These are phyloP conservation scores for Paramecium biaurelia DNA, from an alignment of 73 alveolate genomes.

Conservation along the genomic window DNA sequence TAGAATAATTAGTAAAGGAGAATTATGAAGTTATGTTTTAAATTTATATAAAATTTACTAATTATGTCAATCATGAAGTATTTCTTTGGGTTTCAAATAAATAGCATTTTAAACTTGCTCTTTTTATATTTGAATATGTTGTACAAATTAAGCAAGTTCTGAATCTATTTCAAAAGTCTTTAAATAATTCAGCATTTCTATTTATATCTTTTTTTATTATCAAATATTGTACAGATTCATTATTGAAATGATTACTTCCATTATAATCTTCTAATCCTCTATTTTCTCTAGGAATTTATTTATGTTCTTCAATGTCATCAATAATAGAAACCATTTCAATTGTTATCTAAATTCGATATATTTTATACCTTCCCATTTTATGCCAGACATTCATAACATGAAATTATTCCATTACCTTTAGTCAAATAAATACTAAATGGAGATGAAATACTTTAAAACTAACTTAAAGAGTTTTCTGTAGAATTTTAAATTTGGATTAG, in stretches of 20 bases:
- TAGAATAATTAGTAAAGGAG: too few relatives aligned
- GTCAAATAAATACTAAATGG: slow-evolving; percentile 49
- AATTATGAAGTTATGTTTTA: not conserved
- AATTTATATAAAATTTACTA: not conserved
- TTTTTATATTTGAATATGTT: not conserved
- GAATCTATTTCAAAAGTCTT: not conserved
- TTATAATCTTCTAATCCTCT: not conserved
- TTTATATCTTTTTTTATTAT: not conserved
- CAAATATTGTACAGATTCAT: not conserved
- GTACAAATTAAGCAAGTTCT: not conserved
- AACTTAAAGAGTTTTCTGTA: not conserved
- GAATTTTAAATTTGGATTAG: not conserved
- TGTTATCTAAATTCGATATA: not conserved
- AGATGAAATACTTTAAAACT: not conserved
- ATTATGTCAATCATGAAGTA: not conserved
- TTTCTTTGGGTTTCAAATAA: not conserved
- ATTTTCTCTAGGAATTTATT: not conserved
- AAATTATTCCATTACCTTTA: slow-evolving; percentile 45
- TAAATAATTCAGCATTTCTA: not conserved
- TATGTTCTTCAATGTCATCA: not conserved
- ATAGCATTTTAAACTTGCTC: not conserved
- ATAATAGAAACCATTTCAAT: not conserved
- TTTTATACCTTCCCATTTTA: not conserved
- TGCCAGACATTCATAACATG: slow-evolving; percentile 46
- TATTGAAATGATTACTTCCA: not conserved